These are phyloP conservation scores for Epichloe uncinata DNA, from an alignment of 2,329 filamentous ascomycete species.

Conservation along the genomic window DNA sequence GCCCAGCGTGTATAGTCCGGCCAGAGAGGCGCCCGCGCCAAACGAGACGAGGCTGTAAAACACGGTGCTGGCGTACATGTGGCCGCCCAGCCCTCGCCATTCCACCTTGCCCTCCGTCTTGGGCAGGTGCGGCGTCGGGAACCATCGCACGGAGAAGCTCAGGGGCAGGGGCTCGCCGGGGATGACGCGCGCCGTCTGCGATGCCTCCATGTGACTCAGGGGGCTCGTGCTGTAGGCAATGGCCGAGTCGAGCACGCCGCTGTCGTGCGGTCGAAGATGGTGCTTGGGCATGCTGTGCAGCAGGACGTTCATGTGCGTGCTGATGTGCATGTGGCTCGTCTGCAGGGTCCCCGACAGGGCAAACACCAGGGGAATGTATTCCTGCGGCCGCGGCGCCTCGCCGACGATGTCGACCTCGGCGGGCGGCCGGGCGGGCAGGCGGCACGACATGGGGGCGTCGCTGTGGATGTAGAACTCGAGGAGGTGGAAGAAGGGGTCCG, in stretches of 20 bases:
- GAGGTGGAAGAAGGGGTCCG: slow-evolving; percentile 73
- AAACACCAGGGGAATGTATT: slow-evolving; percentile 76
- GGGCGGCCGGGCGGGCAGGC: slow-evolving; percentile 65
- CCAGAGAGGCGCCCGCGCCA: slow-evolving; percentile 38
- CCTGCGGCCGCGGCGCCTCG: slow-evolving; percentile 33
- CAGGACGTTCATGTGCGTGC: slow-evolving; percentile 78
- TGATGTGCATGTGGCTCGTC: slow-evolving; percentile 78
- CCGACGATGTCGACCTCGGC: slow-evolving; percentile 41
- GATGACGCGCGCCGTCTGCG: slow-evolving; percentile 51
- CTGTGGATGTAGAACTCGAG: slow-evolving; percentile 97
- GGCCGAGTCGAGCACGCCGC: slow-evolving; percentile 74
- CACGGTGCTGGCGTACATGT: slow-evolving; percentile 49
- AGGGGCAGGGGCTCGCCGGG: slow-evolving; percentile 79
- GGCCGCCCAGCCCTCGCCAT: slow-evolving; percentile 51
- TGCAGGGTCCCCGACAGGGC: slow-evolving; percentile 83
- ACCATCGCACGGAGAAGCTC: slow-evolving; percentile 75
- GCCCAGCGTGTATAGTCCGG: slow-evolving; percentile 47
- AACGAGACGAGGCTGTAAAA: slow-evolving; percentile 50
- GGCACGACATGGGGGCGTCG: slow-evolving; percentile 85
- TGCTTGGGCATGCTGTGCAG: slow-evolving; percentile 57
- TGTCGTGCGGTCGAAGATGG: slow-evolving; percentile 48
- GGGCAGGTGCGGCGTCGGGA: slow-evolving; percentile 59
- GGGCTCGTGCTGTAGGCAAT: slow-evolving; percentile 72
- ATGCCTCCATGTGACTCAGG: slow-evolving; percentile 43
- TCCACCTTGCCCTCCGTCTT: slow-evolving; percentile 51